phyloP scores from a whole-genome alignment of 805 yeast species.

The Dipodascopsis uninucleata region DNA sequence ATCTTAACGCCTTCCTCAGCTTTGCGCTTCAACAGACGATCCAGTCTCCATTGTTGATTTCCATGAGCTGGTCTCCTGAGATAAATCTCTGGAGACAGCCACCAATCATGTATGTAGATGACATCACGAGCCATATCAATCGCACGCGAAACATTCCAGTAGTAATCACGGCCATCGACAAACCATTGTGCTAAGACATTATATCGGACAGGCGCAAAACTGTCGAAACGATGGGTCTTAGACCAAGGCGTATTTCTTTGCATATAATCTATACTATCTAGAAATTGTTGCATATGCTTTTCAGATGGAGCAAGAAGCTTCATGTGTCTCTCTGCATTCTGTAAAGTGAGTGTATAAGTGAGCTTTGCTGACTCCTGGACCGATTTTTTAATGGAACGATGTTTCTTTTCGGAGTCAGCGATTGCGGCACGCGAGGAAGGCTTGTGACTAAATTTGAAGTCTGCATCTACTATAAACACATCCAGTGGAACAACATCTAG shows the following conservation, averaged over 20 bases:
- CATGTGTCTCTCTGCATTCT: slow-evolving; percentile 74
- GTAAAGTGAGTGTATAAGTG: slow-evolving; percentile 40
- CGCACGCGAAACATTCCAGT: slow-evolving; percentile 94
- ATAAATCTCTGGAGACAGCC: slow-evolving; percentile 93
- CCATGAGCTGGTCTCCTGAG: slow-evolving; percentile 92
- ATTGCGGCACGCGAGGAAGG: slow-evolving; percentile 21
- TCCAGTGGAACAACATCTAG: slow-evolving; percentile 85
- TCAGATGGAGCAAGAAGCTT: slow-evolving; percentile 66
- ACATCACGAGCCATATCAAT: slow-evolving; percentile 90
- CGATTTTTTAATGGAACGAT: slow-evolving; percentile 5
- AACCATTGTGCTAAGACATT: slow-evolving; percentile 93
- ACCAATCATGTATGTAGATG: slow-evolving; percentile 96
- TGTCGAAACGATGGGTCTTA: slow-evolving; percentile 66
- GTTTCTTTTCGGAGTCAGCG: slow-evolving; percentile 16
- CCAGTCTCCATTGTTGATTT: slow-evolving; percentile 89
- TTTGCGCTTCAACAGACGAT: slow-evolving; percentile 77
- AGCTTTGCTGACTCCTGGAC: slow-evolving; percentile 28
- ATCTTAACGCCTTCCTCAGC: slow-evolving; percentile 95
- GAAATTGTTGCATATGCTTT: slow-evolving; percentile 67
- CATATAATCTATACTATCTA: slow-evolving; percentile 68
- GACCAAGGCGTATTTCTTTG: slow-evolving; percentile 68
- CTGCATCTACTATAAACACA: slow-evolving; percentile 80
- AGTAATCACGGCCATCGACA: slow-evolving; percentile 93
- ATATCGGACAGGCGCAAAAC: slow-evolving; percentile 88
- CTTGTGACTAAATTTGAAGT: slow-evolving; percentile 51